Evolutionary conservation across 176 grass and related monocot species (phyloP).

Genomic region (Hordeum vulgare): DNA sequence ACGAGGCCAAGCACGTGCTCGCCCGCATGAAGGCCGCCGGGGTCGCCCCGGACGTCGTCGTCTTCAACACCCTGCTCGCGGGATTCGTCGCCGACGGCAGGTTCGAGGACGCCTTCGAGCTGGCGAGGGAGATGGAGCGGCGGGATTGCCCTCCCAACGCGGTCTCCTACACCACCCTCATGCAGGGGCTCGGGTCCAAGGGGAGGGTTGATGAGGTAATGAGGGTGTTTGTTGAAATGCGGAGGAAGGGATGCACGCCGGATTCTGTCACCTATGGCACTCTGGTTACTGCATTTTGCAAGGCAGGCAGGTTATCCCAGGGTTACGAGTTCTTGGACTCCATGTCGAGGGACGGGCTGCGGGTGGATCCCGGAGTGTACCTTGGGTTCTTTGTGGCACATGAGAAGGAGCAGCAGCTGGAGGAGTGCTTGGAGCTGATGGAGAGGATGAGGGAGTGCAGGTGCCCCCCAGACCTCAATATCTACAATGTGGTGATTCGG

Average conservation of each 20-base stretch:
- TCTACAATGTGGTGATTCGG: constrained; percentile 82
- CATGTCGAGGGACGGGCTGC: constrained; percentile 53
- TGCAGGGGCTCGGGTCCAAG: constrained; percentile 73
- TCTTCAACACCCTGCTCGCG: constrained; percentile 87
- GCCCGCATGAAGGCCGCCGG: constrained; percentile 63
- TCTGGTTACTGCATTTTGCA: constrained; percentile 70
- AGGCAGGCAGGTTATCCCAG: constrained; percentile 53
- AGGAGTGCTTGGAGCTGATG: constrained; percentile 88
- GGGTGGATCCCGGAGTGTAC: constrained; percentile 56
- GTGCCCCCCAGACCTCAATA: constrained; percentile 44
- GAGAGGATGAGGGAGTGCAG: constrained; percentile 59
- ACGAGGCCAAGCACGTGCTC: constrained; percentile 86
- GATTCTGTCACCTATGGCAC: constrained; percentile 71
- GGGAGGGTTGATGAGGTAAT: constrained; percentile 82
- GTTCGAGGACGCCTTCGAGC: constrained; percentile 78
- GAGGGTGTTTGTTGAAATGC: constrained; percentile 95
- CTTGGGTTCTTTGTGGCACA: constrained; percentile 58
- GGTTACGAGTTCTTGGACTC: constrained; percentile 72
- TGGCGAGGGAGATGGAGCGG: constrained; percentile 65
- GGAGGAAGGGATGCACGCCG: constrained; percentile 46
- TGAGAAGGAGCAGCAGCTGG: constrained; percentile 80
- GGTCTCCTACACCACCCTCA: constrained; percentile 88
- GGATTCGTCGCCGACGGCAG: constrained; percentile 68
- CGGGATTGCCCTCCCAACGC: constrained; percentile 66
- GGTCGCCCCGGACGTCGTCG: constrained; percentile 72